Base-by-base conservation (phyloP, 2,329 filamentous ascomycete genomes). In the Aspergillus proliferans region DNA sequence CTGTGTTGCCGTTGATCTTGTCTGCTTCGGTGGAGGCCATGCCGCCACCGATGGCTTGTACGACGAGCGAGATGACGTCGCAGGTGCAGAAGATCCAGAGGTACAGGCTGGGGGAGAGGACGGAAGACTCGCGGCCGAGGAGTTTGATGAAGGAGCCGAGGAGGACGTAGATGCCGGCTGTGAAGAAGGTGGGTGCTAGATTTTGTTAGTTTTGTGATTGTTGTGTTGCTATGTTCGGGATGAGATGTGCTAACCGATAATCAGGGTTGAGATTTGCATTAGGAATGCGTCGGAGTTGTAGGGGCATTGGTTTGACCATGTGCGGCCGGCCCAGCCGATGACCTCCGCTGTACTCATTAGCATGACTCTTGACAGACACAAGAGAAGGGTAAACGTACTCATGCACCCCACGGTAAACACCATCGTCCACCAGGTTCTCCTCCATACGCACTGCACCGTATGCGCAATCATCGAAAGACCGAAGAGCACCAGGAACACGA, bases 1-100 rank as follows among this genome's bases (percentile, higher is more conserved):
- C 58, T 52, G 76, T 79, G 45, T 70, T 55, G 28, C 78, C 78
- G 26, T 62, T 58, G 8, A 71, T 69, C 2, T 71, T 56, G 22
- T 74, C 72, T 1, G 76, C 76, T 50, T 57, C 67, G 15, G 44
- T 56, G 26, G 72, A 72, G 14, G 75, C 76, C 22, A 81, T 58
- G 21, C 75, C 79, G 24, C 80, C 80, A 22, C 80, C 80, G 7
- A 75, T 68, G 28, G 77, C 80, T 64, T 83, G 80, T 30, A 82
- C 67, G 49, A 73, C 66, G 30, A 82, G 76, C 5, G 78, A 81
- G 51, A 81, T 48, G 30, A 81, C 49, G 49, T 81, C 78, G 59
- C 71, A 74, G 34, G 75, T 75, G 58, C 79, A 77, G 59, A 78
- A 78, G 52, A 77, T 68, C 61, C 70, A 72, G 47, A 75, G 68